These are phyloP conservation scores for Brassica incana DNA, from an alignment of 345 rosid species.

Conservation along the genomic window DNA sequence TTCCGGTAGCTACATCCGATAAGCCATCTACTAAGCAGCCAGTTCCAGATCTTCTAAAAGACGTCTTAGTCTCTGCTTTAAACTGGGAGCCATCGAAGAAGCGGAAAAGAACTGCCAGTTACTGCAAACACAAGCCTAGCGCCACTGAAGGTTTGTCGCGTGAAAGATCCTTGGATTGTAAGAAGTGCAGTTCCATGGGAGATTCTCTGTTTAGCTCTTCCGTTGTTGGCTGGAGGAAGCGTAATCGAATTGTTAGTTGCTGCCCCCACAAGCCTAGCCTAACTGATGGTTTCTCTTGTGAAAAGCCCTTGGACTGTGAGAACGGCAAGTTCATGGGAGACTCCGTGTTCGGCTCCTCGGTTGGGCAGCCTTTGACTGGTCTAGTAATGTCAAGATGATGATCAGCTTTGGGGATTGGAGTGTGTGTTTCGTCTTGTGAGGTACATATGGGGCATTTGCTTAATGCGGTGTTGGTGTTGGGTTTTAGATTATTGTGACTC, in stretches of 20 bases:
- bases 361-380: constrained; percentile 52
- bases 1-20: constrained; percentile 26
- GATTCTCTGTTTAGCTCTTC: constrained; percentile 51
- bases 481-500: constrained; percentile 28
- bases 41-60: constrained; percentile 61
- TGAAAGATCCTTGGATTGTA: constrained; percentile 48
- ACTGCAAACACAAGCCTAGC: constrained; percentile 38
- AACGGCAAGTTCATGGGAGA: constrained; percentile 68
- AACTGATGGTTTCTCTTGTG: constrained; percentile 15
- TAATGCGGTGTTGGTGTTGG: constrained; percentile 29
- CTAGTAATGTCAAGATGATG: constrained; percentile 72
- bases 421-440: constrained; percentile 8
- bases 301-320: constrained; percentile 53
- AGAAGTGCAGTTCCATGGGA: constrained; percentile 62
- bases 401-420: background rate
- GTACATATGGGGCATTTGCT: constrained; percentile 34
- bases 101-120: constrained; percentile 47
- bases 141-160: constrained; percentile 4
- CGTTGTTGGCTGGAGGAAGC: constrained; percentile 41
- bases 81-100: constrained; percentile 68
- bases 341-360: constrained; percentile 51
- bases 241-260: constrained; percentile 46
- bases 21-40: constrained; percentile 18
- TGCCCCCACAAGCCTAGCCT: constrained; percentile 38
- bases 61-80: constrained; percentile 50